Evolutionary conservation across 257 asterid species (phyloP).

Genomic region (Lycium ferocissimum): DNA sequence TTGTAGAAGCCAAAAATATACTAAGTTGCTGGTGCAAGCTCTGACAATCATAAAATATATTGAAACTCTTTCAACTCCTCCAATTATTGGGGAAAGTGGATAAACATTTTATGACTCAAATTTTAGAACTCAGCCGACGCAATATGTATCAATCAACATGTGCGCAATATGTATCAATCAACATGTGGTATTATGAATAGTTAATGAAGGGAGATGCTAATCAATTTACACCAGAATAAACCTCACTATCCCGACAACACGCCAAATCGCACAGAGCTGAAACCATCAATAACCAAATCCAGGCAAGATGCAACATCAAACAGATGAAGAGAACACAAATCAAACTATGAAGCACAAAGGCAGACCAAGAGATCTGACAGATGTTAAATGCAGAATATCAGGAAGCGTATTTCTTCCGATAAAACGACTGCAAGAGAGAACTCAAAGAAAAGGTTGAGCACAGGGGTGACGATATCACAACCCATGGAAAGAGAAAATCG

Average conservation of each 20-base stretch:
- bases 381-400: not conserved
- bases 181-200: no score
- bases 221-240: not conserved
- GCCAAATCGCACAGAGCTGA: not conserved
- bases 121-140: no score
- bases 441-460: not conserved
- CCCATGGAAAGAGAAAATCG: not conserved
- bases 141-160: no score
- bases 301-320: not conserved
- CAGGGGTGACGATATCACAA: not conserved
- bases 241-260: not conserved
- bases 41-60: no score
- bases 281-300: not conserved
- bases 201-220: no score
- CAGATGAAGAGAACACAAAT: not conserved
- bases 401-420: not conserved
- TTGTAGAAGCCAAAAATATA: no score
- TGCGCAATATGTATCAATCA: no score
- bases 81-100: no score
- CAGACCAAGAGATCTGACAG: not conserved
- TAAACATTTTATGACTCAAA: no score
- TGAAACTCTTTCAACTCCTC: no score
- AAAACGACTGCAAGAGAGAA: not conserved
- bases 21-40: no score
- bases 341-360: not conserved